Base-by-base conservation (phyloP, 345 rosid genomes). In the Hibiscus trionum region DNA sequence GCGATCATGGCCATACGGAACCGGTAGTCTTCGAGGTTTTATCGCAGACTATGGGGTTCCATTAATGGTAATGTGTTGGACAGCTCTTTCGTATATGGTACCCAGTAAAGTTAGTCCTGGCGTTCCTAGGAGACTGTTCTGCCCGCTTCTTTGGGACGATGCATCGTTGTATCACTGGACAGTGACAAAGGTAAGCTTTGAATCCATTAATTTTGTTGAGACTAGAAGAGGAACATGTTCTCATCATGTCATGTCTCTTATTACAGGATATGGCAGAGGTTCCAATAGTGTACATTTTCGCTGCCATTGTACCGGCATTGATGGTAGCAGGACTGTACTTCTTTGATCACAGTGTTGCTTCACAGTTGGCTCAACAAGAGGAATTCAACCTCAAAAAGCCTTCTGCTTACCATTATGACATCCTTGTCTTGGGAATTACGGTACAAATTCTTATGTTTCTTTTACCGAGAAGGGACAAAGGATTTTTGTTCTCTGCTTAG, bases 301-400 rank as follows among this genome's bases (percentile, higher is more conserved):
- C 85, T 21, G 93, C 93, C 63, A 35, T 87, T 44, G 75, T 90
- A 75, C 96, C 98, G 11, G 96, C 85, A 61, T 56, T 86, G 77
- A 93, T 90, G 98, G 82, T 90, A 26, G 95, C 95, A 0, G 12
- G 47, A 44, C 47, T 44, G 3, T 44, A 44, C 47, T 44, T 44
- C 47, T 44, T 44, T 44, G 47, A 90, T 81, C 98, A 93, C 66
- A 85, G 91, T 58, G 98, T 89, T 69, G 94, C 98, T 79, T 86
- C 98, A 31, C 86, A 93, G 77, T 66, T 93, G 90, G 96, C 95
- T 31, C 95, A 93, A 57, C 96, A 89, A 81, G 80, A 84, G 74
- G 96, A 90, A 60, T 93, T 86, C 72, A 93, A 89, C 76, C 86
- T 93, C 90, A 90, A 44, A 44, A 44, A 44, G 47, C 47, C 47